Base-by-base conservation (phyloP, 306 rosid genomes). In the Vigna unguiculata region DNA sequence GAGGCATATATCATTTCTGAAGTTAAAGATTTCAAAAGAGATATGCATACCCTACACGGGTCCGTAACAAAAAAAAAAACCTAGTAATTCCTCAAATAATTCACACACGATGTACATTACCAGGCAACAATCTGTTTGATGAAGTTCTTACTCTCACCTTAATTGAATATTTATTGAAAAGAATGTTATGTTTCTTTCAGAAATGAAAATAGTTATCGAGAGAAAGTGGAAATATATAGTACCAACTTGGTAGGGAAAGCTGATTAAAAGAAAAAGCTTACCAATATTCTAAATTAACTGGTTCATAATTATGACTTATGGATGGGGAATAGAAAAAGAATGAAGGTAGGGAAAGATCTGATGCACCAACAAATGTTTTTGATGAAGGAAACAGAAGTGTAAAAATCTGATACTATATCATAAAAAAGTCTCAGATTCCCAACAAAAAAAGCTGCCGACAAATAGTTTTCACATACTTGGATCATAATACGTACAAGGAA, bases 371-470 rank as follows among this genome's bases (percentile, higher is more conserved):
- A 21, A 54, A 5, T 74, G 4, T 20, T 2, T 28, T n/a, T 34
- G 69, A 74, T 10, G 36, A 46, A 67, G 51, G 12, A 21, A 58
- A 15, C 69, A 53, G 17, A 65, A 38, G 72, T 47, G 76, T 75
- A 68, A 38, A 28, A 75, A 68, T 68, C 41, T 38, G 66, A 68
- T 38, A 65, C 43, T 67, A 36, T 3, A 65, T 0, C 40, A 63
- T 17, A 45, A n/a, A 65, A 32, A 75, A 66, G 61, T 67, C 16
- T 74, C 21, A 59, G 47, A 69, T 75, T 75, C 75, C 70, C 46
- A 22, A 38, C 80, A 66, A 49, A 62, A 28, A 59, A 61, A 69
- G 71, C 75, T 77, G 75, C 71, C 61, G 69, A 54, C 78, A 53
- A 71, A 82, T 61, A 81, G 69, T 32, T 21, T 60, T 28, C 54